Conservation (phyloP, 2,329 filamentous ascomycete species). For the Bipolaris cookei region DNA sequence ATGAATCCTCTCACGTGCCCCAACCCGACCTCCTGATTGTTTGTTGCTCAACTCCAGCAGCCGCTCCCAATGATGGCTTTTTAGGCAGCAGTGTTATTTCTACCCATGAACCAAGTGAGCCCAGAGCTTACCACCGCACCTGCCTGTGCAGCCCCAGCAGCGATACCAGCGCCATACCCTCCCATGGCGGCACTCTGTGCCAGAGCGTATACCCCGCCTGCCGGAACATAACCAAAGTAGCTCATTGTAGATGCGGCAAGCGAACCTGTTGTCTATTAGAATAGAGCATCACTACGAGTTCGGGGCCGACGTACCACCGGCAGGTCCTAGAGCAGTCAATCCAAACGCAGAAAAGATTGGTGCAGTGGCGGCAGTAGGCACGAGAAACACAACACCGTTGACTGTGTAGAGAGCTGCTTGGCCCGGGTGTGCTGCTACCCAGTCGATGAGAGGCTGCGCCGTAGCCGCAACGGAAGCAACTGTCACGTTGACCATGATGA, state of each 20-base stretch:
- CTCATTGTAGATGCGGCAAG: constrained; percentile 29
- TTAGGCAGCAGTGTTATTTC: constrained; percentile 2
- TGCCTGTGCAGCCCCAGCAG: constrained; percentile 28
- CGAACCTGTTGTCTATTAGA: constrained; percentile 24
- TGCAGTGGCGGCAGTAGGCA: constrained; percentile 30
- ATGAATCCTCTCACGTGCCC: neutral
- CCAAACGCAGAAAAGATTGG: constrained; percentile 33
- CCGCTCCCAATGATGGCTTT: neutral
- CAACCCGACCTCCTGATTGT: neutral
- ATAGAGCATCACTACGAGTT: neutral
- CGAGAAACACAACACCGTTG: constrained; percentile 31
- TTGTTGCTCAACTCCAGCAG: neutral
- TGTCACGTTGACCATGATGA: constrained; percentile 3
- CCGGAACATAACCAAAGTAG: constrained; percentile 28
- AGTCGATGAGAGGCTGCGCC: constrained; percentile 18
- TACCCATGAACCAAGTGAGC: constrained; percentile 16
- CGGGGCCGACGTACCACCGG: constrained; percentile 22
- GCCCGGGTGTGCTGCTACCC: constrained; percentile 33
- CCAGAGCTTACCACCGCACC: constrained; percentile 27
- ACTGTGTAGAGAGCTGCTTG: constrained; percentile 34
- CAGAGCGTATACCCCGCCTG: constrained; percentile 32
- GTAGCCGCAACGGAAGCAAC: constrained; percentile 1
- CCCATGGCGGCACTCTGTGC: constrained; percentile 44
- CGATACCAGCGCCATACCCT: constrained; percentile 36
- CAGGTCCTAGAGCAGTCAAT: constrained; percentile 29